Percentiles rank a stretch among this genome's conserved stretches.
Conservation (phyloP, 345 rosid species). For the Citrus hindsii region DNA sequence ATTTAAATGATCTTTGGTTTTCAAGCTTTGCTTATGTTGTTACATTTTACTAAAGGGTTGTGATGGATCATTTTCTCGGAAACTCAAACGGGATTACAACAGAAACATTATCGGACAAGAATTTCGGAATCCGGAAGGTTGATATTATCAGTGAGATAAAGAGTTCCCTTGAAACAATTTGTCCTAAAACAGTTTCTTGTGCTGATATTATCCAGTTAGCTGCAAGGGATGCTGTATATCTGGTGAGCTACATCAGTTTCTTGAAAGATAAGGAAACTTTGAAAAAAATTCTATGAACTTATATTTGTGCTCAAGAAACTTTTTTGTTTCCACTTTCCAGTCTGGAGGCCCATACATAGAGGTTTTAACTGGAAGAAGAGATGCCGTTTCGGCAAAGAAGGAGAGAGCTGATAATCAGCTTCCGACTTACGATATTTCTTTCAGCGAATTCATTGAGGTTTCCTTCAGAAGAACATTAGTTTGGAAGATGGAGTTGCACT, state of each 20-base stretch:
- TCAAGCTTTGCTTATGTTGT: neutral
- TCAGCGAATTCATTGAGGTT: neutral
- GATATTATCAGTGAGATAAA: neutral
- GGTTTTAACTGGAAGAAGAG: too few species aligned
- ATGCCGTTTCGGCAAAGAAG: too few species aligned
- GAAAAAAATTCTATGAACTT: neutral
- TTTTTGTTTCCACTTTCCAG: neutral
- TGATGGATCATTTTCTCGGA: conserved; percentile 3
- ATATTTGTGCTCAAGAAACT: neutral
- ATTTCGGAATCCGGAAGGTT: conserved; percentile 4
- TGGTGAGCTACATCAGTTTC: neutral
- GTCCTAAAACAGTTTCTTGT: conserved; percentile 7
- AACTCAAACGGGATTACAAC: neutral
- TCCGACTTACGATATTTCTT: too few species aligned
- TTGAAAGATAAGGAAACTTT: neutral
- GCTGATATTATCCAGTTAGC: conserved; percentile 6
- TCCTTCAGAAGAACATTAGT: conserved; percentile 2
- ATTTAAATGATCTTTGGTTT: neutral
- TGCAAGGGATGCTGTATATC: conserved; percentile 3
- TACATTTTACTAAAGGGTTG: neutral
- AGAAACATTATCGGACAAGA: neutral
- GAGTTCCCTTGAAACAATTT: conserved; percentile 6
- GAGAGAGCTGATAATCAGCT: too few species aligned
- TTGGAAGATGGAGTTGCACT: conserved; percentile 13
- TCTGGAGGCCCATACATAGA: conserved; percentile 1